These are phyloP conservation scores for Mucuna pruriens DNA, from an alignment of 306 rosid genomes.

Conservation along the genomic window DNA sequence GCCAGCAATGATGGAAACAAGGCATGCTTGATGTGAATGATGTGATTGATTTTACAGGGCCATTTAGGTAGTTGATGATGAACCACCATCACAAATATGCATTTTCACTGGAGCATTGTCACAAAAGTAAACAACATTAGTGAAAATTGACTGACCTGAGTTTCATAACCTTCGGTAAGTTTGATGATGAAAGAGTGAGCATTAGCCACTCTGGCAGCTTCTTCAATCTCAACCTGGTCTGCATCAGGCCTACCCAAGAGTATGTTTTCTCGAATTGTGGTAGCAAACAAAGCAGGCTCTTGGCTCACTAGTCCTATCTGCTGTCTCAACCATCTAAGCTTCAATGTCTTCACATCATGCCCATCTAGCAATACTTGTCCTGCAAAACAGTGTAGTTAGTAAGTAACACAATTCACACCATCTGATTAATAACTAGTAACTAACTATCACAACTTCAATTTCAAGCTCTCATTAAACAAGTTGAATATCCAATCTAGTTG, in stretches of 20 bases:
- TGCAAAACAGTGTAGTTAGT: constrained; percentile 29
- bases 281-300: constrained; percentile 93
- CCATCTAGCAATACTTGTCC: constrained; percentile 90
- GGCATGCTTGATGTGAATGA: constrained; percentile 22
- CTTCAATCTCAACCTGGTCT: constrained; percentile 76
- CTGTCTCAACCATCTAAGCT: constrained; percentile 82
- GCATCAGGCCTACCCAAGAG: constrained; percentile 89
- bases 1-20: constrained; percentile 29
- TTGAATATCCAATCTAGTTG: not conserved
- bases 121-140: not conserved
- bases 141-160: constrained; percentile 68
- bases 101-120: not conserved
- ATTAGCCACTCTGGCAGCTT: constrained; percentile 91
- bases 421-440: not conserved
- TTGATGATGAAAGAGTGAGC: constrained; percentile 87
- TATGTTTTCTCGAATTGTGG: constrained; percentile 83
- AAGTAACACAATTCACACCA: not conserved
- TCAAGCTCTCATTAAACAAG: not conserved
- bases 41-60: constrained; percentile 26
- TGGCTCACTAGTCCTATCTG: constrained; percentile 96
- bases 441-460: not conserved
- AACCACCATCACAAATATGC: constrained; percentile 1
- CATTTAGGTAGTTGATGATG: constrained; percentile 15
- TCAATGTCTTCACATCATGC: constrained; percentile 75
- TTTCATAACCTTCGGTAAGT: constrained; percentile 83